Conservation (phyloP, 1,284 basidiomycete genomes). For the Sporisorium graminicola region DNA sequence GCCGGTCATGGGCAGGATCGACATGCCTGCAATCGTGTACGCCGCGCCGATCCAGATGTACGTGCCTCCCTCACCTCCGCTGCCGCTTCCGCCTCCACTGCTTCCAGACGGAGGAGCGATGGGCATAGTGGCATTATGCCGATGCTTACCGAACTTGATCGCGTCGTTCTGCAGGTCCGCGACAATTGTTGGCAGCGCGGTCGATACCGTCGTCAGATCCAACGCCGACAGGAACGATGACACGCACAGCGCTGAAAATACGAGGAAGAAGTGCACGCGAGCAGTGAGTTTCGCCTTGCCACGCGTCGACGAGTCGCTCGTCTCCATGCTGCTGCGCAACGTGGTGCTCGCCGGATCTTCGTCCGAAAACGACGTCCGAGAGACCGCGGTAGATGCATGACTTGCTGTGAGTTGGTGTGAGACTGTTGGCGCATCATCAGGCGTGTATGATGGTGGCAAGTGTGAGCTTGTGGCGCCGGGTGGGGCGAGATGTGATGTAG, state of each 20-base stretch:
- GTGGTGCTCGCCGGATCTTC: not conserved
- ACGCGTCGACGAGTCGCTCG: not conserved
- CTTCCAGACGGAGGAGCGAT: not conserved
- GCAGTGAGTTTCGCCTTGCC: constrained; percentile 5
- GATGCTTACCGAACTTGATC: constrained; percentile 22
- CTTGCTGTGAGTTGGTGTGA: not conserved
- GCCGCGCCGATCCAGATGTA: constrained; percentile 54
- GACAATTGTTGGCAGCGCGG: constrained; percentile 46
- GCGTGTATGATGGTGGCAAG: not conserved
- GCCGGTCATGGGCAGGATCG: constrained; percentile 41
- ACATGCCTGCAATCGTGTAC: constrained; percentile 43
- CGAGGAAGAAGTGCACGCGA: constrained; percentile 33
- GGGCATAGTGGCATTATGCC: not conserved
- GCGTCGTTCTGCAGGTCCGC: constrained; percentile 41
- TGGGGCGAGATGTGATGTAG: no score
- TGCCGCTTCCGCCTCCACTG: not conserved
- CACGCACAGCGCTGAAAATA: constrained; percentile 38
- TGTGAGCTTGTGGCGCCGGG: not conserved
- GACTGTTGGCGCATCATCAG: not conserved
- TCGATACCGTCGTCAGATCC: constrained; percentile 46
- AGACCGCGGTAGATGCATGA: not conserved
- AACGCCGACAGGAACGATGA: constrained; percentile 42
- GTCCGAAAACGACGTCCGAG: not conserved
- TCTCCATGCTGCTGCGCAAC: constrained; percentile 5
- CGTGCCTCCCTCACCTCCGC: constrained; percentile 15